Conservation (phyloP, 2,329 filamentous ascomycete genomes). For the Elsinoe fawcettii region DNA sequence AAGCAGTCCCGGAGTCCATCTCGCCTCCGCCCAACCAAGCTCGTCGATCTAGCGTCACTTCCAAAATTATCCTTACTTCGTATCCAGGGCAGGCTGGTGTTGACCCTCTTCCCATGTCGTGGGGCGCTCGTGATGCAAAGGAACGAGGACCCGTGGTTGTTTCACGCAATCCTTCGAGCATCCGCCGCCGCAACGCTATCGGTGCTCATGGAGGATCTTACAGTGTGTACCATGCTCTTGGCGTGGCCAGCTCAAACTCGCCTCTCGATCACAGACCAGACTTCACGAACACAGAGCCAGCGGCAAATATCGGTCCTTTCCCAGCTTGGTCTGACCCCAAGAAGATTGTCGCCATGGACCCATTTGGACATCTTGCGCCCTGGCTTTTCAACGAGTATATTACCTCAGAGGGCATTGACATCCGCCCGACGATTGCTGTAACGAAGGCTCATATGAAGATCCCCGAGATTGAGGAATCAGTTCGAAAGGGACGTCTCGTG, state of each 20-base stretch:
- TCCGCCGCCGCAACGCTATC: conserved; percentile 70
- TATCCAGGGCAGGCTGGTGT: conserved; percentile 93
- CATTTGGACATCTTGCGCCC: conserved; percentile 77
- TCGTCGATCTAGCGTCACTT: conserved; percentile 38
- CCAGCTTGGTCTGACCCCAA: conserved; percentile 80
- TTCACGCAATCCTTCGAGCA: conserved; percentile 65
- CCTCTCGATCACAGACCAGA: conserved; percentile 71
- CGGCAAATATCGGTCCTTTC: conserved; percentile 81
- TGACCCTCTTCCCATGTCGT: conserved; percentile 79
- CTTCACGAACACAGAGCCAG: conserved; percentile 82
- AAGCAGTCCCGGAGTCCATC: not conserved
- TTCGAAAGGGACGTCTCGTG: conserved; percentile 65
- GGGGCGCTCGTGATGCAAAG: conserved; percentile 70
- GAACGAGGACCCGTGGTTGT: conserved; percentile 83
- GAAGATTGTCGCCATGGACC: conserved; percentile 98
- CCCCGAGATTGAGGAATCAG: conserved; percentile 87
- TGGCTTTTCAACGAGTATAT: conserved; percentile 77
- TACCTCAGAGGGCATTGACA: conserved; percentile 70
- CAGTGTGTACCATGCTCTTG: conserved; percentile 89
- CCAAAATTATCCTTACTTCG: conserved; percentile 65
- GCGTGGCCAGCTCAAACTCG: conserved; percentile 84
- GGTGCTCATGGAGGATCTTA: conserved; percentile 82
- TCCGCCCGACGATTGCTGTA: conserved; percentile 83
- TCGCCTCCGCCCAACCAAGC: not conserved
- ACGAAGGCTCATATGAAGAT: conserved; percentile 93